phyloP scores from a whole-genome alignment of 345 rosid genomes.

The Brassica carinata region DNA sequence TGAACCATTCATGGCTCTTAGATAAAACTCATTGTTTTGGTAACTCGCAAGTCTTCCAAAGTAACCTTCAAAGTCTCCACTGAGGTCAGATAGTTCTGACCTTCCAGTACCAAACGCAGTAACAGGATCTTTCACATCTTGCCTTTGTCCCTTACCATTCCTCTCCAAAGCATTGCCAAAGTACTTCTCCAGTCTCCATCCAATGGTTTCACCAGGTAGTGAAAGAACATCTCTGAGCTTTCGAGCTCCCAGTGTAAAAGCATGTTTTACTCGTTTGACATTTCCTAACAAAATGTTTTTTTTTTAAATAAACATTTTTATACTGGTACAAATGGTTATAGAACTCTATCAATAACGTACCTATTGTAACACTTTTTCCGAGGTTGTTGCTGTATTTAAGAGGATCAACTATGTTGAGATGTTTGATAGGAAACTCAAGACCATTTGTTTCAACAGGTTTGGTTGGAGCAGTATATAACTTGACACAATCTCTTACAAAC shows the following conservation, averaged over 20 bases:
- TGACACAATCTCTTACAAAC: constrained; percentile 52
- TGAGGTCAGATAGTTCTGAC: constrained; percentile 57
- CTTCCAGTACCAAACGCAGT: constrained; percentile 81
- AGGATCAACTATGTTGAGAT: constrained; percentile 86
- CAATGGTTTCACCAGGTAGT: constrained; percentile 63
- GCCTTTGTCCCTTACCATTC: constrained; percentile 86
- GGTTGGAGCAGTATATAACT: constrained; percentile 49
- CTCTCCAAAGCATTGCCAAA: constrained; percentile 70
- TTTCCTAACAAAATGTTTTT: constrained; percentile 50
- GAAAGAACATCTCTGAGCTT: constrained; percentile 58
- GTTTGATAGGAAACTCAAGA: constrained; percentile 55
- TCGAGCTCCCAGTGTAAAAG: constrained; percentile 59
- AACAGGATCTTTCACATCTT: constrained; percentile 65
- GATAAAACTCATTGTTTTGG: constrained; percentile 34
- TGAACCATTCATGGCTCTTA: constrained; percentile 42
- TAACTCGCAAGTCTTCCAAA: constrained; percentile 45
- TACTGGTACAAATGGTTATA: background rate
- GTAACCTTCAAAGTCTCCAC: constrained; percentile 57
- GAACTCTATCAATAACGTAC: constrained; percentile 40
- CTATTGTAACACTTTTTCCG: constrained; percentile 85
- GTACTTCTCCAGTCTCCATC: constrained; percentile 61
- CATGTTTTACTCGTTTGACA: constrained; percentile 64
- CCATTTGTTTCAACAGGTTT: constrained; percentile 44
- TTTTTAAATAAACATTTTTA: background rate
- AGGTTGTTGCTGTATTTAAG: constrained; percentile 79